Conservation (phyloP, 768 basidiomycete species). For the Naganishia randhawae region DNA sequence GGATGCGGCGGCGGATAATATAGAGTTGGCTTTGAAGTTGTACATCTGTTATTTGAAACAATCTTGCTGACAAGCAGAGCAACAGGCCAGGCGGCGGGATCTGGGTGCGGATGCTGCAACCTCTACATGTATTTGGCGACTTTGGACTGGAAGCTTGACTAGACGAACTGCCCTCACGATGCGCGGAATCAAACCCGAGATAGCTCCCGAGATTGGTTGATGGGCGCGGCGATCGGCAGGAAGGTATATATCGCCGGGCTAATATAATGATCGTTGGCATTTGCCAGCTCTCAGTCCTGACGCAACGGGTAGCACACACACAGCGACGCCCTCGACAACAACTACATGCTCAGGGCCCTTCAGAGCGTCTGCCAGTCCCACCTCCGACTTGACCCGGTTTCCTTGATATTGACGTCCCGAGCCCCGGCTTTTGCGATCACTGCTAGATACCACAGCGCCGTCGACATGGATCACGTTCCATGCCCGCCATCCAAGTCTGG, state of each 20-base stretch:
- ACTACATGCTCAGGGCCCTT: not conserved
- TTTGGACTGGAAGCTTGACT: not conserved
- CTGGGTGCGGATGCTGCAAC: too few relatives aligned
- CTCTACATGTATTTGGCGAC: not conserved
- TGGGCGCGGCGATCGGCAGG: too few relatives aligned
- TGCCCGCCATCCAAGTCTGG: conserved; percentile 7
- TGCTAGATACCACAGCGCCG: conserved; percentile 1
- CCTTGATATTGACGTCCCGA: not conserved
- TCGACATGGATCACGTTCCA: conserved; percentile 14
- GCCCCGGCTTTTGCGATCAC: not conserved
- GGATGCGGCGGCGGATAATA: not conserved
- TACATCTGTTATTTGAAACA: too few relatives aligned
- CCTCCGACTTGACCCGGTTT: not conserved
- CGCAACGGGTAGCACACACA: not conserved
- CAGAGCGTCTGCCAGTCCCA: not conserved
- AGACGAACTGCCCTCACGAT: too few relatives aligned
- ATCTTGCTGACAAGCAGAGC: too few relatives aligned
- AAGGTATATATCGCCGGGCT: too few relatives aligned
- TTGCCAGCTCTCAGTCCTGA: too few relatives aligned
- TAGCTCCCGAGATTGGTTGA: not conserved
- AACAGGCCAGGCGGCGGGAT: too few relatives aligned
- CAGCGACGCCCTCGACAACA: not conserved
- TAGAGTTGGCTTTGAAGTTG: not conserved
- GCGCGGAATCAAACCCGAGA: not conserved
- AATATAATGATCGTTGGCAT: too few relatives aligned